Base-by-base conservation (phyloP, 1,284 basidiomycete species). In the Caloboletus firmus region DNA sequence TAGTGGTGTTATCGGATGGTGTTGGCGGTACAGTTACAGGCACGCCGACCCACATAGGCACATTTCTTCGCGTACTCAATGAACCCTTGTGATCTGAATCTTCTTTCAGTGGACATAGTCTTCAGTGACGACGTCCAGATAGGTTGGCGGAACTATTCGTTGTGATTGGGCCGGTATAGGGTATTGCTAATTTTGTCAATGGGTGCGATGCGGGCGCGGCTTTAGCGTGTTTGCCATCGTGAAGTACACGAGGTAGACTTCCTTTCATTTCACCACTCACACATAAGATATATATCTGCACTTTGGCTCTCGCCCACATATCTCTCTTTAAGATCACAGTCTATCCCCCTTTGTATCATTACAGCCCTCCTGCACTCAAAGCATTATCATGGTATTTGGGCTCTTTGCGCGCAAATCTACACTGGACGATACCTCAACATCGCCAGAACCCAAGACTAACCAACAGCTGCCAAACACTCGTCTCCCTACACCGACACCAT, bases 401-500 rank as follows among this genome's bases (percentile, higher is more conserved):
- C 72, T 83, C 36, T 80, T 83, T 56, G 61, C 70, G 24, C 76
- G 78, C 59, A 80, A 76, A 61, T 56, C 66, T 2, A 49, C 56
- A 0, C 45, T 40, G 22, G 65, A 58, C 46, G 56, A 53, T 8
- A n/a, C 53, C 12, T 17, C 54, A 0, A 37, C 45, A 7, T 57
- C 63, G 22, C 49, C 59, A 28, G 56, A 57, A 5, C 5, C 39
- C 12, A 56, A 22, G 45, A 36, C 44, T 34, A 51, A 32, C 49
- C 55, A 59, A 50, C 40, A 8, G 15, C 45, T 17, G 15, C 35
- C 62, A 35, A 30, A 48, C 40, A 22, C 59, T n/a, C 79, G 79
- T 62, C 71, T 79, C 10, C 76, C 79, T 13, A 82, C 81, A 0
- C 81, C 82, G 0, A 79, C 82, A 0, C 80, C 81, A 0, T 81